Base-by-base conservation (phyloP, 2,329 filamentous ascomycete genomes). In the Blumeria graminis region DNA sequence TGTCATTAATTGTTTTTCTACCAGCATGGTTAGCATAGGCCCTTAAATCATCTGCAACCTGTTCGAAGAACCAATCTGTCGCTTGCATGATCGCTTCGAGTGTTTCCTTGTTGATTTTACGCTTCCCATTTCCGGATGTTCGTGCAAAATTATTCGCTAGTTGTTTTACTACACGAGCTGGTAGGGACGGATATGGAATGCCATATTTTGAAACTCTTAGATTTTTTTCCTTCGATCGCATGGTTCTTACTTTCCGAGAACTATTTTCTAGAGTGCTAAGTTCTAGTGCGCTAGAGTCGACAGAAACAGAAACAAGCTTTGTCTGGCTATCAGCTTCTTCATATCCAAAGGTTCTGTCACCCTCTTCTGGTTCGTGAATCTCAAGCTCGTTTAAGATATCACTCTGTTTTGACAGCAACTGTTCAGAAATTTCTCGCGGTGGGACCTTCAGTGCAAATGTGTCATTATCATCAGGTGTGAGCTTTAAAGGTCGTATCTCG, bases 51-150 rank as follows among this genome's bases (percentile, higher is more conserved):
- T 88, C 84, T 52, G 84, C 80, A 1, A 85, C 72, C 68, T 94
- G 88, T 69, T 93, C 86, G 66, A 94, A 94, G 68, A 88, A 94
- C 83, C 86, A 92, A 59, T 93, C 86, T 2, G 85, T 85, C 0
- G 87, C 86, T 65, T 87, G 82, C 63, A 82, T 80, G 56, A 94
- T 78, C 4, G 82, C 82, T 34, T 77, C 75, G 39, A 94, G 70
- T 1, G 84, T 81, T 55, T 92, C 85, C 50, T 83, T 79, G 57
- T 75, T 80, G 51, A 94, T 76, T 61, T 82, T 85, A 5, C 77
- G 71, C 62, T 82, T 86, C 62, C 75, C 75, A 9, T 75, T 72
- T 18, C 81, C 80, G 48, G 80, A 77, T 3, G 77, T 78, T 62
- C 80, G 79, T 18, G 83, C 76, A 63, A 87, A 86, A 1, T 77